Percentiles rank a stretch among this genome's conserved stretches.
Evolutionary conservation across 352 stramenopile genomes (phyloP).

Genomic region (Stramenopiles sp.): DNA sequence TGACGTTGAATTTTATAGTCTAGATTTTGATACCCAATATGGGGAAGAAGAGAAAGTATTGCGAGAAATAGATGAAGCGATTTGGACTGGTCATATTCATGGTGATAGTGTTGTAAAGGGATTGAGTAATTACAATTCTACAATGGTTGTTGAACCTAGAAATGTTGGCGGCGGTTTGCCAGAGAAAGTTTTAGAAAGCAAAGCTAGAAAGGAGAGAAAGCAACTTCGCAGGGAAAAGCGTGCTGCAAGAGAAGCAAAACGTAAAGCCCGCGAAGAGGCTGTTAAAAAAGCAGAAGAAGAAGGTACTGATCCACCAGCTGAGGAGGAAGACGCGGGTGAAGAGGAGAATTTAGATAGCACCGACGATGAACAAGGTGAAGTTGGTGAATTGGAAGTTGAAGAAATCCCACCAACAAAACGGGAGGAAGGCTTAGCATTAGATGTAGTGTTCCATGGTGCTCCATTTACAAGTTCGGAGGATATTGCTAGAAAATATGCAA

Average conservation of each 20-base stretch:
- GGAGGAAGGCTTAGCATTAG: background rate
- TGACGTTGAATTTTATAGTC: constrained; percentile 61
- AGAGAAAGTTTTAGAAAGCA: background rate
- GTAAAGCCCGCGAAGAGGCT: too few relatives aligned
- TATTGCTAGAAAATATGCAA: background rate
- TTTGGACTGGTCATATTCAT: background rate
- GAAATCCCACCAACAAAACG: background rate
- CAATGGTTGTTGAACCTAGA: background rate
- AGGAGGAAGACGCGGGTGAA: background rate
- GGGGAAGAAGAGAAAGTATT: constrained; percentile 59
- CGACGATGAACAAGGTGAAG: background rate
- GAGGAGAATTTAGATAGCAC: background rate
- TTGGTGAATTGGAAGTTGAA: background rate
- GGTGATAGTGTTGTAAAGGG: background rate
- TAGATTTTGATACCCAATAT: constrained; percentile 60
- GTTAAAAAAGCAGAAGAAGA: background rate
- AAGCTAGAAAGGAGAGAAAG: background rate
- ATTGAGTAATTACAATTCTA: background rate
- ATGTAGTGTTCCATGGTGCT: background rate
- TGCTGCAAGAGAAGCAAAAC: background rate
- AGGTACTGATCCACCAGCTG: background rate
- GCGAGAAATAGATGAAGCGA: constrained; percentile 17
- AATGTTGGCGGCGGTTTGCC: background rate
- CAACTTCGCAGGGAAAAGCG: background rate
- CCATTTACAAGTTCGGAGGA: background rate